phyloP scores from a whole-genome alignment of 225 moss, liverwort and hornwort species.

The Marchantia paleacea region DNA sequence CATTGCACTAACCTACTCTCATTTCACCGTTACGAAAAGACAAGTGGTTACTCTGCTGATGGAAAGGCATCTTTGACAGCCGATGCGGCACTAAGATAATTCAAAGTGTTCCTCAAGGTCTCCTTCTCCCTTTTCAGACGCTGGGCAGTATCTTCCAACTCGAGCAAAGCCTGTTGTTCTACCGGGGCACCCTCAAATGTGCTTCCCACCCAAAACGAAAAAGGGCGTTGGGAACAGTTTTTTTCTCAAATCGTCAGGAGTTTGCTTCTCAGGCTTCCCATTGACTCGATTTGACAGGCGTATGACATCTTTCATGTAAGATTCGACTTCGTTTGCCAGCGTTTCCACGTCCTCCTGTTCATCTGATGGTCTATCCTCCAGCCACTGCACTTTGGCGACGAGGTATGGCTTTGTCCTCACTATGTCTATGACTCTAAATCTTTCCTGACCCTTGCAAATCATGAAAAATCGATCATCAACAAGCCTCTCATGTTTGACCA shows the following conservation, averaged over 20 bases:
- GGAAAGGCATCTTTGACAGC: constrained; percentile 98
- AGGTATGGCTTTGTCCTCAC: constrained; percentile 94
- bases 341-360: constrained; percentile 88
- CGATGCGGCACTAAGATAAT: constrained; percentile 94
- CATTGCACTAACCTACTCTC: constrained; percentile 14
- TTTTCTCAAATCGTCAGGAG: constrained; percentile 86
- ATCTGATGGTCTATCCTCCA: constrained; percentile 87
- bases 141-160: constrained; percentile 87
- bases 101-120: constrained; percentile 80
- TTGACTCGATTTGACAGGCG: constrained; percentile 93
- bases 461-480: constrained; percentile 99
- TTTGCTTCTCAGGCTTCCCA: constrained; percentile 81
- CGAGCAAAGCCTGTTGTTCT: constrained; percentile 87
- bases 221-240: constrained; percentile 85
- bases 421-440: constrained; percentile 82
- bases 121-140: constrained; percentile 97
- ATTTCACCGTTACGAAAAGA: constrained; percentile 13
- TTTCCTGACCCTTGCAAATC: constrained; percentile 99
- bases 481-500: constrained; percentile 87
- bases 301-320: constrained; percentile 97
- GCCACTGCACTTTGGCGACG: constrained; percentile 89
- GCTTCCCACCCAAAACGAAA: constrained; percentile 99
- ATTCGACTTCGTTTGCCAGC: constrained; percentile 83
- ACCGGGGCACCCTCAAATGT: constrained; percentile 99
- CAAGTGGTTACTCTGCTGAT: constrained; percentile 51